Evolutionary conservation across 805 yeast species (phyloP), one percentile per base, ranked within the genome.

Genomic region (Saccharomycopsis vini): DNA sequence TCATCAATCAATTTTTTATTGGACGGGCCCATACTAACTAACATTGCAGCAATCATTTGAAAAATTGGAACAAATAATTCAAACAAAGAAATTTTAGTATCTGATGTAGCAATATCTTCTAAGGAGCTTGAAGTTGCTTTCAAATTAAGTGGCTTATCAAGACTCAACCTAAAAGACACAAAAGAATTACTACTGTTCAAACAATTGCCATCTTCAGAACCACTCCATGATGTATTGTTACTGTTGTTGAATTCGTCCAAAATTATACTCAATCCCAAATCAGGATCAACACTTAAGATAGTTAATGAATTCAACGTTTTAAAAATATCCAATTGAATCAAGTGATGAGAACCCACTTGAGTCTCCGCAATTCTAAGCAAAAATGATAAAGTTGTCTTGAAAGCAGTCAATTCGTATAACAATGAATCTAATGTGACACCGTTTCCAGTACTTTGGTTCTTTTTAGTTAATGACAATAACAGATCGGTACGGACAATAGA

Each of bases 1-100:
- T 73, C 77, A 5, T 60, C 55, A 7, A 78, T 66, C 13, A 82
- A 77, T 1, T 73, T 68, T 46, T 67, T 70, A 59, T 85, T 85
- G 35, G 79, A 77, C 3, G 89, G 79, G 0, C 95, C 95, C 67
- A 84, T 73, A 2, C 94, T 75, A 7, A 88, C 63, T 3, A 82
- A 62, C 5, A 83, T 64, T 0, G 94, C 77, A 7, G 77, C 61
- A 2, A 86, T 66, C 38, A 87, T 62, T 54, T 84, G 95, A 58
- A 86, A 81, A 2, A 81, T 66, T 0, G 95, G 92, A 28, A 80
- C 70, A 33, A 84, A 66, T 16, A 84, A 62, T 47, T 84, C 94
- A 56, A 75, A 79, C 40, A 75, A 66, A 0, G 88, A 77, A 3
- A 81, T 58, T 5, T 44, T 40, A 26, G 45, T 43, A 4, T 15